These are phyloP conservation scores for Trichoderma polysporum DNA, from an alignment of 2,329 filamentous ascomycete species.

Conservation along the genomic window DNA sequence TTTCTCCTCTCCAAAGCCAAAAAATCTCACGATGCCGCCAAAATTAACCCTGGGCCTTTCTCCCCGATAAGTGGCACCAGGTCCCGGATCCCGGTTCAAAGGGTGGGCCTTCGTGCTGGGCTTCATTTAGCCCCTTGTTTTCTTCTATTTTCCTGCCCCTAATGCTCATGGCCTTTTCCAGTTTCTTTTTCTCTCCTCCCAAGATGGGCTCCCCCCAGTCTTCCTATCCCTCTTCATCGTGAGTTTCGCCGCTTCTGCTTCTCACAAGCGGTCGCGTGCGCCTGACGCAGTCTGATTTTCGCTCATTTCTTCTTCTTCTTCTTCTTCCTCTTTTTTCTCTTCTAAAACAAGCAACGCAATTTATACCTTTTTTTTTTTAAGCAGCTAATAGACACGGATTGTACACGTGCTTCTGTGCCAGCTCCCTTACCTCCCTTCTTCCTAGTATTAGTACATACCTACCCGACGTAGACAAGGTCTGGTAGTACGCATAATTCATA, in stretches of 20 bases:
- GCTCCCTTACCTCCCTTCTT: background rate
- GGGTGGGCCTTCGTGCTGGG: slow-evolving; percentile 10
- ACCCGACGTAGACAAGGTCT: slow-evolving; percentile 7
- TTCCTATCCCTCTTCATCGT: slow-evolving; percentile 12
- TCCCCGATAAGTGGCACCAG: slow-evolving; percentile 11
- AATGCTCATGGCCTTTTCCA: background rate
- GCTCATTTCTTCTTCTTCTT: background rate
- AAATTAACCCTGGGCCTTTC: background rate
- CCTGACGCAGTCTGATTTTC: slow-evolving; percentile 2
- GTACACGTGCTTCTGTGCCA: background rate
- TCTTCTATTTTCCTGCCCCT: background rate
- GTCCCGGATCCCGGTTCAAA: slow-evolving; percentile 14
- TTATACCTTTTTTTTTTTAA: background rate
- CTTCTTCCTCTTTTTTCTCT: background rate
- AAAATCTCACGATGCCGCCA: slow-evolving; percentile 13
- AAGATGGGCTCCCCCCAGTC: slow-evolving; percentile 5
- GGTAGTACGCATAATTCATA: slow-evolving; percentile 7
- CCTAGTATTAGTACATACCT: background rate
- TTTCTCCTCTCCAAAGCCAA: background rate
- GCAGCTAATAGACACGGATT: background rate
- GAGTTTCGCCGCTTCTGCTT: slow-evolving; percentile 18
- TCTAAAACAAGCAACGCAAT: background rate
- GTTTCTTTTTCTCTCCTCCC: background rate
- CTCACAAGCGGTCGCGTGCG: slow-evolving; percentile 12
- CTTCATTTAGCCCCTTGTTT: slow-evolving; percentile 18